Evolutionary conservation across 2,329 filamentous ascomycete species (phyloP).

Genomic region (Hortaea sp.): DNA sequence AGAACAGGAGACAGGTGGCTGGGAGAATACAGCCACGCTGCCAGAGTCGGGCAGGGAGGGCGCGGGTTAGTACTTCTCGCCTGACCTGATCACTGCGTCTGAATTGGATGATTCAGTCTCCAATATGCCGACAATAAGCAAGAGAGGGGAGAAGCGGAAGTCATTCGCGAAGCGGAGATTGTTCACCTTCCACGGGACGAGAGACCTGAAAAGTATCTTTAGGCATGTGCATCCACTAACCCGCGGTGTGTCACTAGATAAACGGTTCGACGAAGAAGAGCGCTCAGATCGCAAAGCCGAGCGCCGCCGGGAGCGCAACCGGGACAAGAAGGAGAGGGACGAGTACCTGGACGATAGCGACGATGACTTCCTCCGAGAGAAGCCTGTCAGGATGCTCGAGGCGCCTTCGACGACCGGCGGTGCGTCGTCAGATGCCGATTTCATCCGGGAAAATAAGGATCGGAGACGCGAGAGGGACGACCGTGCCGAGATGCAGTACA

Average conservation of each 20-base stretch:
- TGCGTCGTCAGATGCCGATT: constrained; percentile 14
- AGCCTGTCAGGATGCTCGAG: constrained; percentile 25
- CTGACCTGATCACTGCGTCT: background rate
- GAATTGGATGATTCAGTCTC: background rate
- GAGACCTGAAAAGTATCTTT: constrained; percentile 2
- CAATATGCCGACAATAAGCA: too few species aligned
- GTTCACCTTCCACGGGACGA: constrained; percentile 2
- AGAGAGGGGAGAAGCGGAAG: background rate
- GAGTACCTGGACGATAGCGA: constrained; percentile 26
- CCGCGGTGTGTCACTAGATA: constrained; percentile 13
- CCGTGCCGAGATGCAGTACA: constrained; percentile 11
- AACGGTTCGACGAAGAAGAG: constrained; percentile 23
- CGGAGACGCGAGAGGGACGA: constrained; percentile 15
- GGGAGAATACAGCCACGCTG: background rate
- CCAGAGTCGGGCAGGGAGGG: background rate
- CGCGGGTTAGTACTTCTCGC: constrained; percentile 2
- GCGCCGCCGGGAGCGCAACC: constrained; percentile 16
- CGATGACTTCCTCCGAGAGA: constrained; percentile 20
- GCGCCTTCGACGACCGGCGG: constrained; percentile 12
- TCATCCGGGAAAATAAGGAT: constrained; percentile 18
- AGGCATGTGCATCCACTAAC: constrained; percentile 5
- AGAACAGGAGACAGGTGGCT: background rate
- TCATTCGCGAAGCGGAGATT: background rate
- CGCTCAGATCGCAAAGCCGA: constrained; percentile 17
- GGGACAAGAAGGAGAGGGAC: constrained; percentile 21